A percentile compares a stretch with the other conserved stretches of the same genome.
phyloP scores from a whole-genome alignment of 441 rosid species.

The Cnidoscolus chayamansa region DNA sequence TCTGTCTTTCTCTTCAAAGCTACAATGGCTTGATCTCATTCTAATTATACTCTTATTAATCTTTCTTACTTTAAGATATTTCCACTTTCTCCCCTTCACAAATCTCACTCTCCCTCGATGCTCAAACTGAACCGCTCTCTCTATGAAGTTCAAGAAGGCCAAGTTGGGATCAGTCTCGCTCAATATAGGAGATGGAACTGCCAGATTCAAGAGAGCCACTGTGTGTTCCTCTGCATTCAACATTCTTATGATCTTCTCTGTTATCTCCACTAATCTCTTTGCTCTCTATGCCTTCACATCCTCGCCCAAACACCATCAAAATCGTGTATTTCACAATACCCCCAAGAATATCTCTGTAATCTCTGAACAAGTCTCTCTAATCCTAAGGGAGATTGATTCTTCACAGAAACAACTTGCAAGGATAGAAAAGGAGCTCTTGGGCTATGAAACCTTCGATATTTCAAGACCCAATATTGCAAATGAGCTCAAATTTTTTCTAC shows the following conservation, averaged over 20 bases:
- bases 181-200: slow-evolving; percentile 84
- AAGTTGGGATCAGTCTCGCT: slow-evolving; percentile 79
- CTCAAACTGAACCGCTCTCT: neutral
- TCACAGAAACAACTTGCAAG: slow-evolving; percentile 82
- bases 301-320: slow-evolving; percentile 35
- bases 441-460: slow-evolving; percentile 70
- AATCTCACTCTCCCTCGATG: slow-evolving; percentile 15
- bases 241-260: slow-evolving; percentile 89
- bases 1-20: neutral
- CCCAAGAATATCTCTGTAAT: slow-evolving; percentile 68
- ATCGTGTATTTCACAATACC: slow-evolving; percentile 28
- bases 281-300: slow-evolving; percentile 88
- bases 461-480: slow-evolving; percentile 76
- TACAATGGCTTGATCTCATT: too few relatives aligned
- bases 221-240: slow-evolving; percentile 77
- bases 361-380: slow-evolving; percentile 80
- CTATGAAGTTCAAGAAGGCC: neutral
- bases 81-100: slow-evolving; percentile 19
- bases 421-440: slow-evolving; percentile 85
- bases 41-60: neutral
- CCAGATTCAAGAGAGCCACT: slow-evolving; percentile 70
- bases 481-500: slow-evolving; percentile 79
- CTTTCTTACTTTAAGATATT: neutral
- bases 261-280: slow-evolving; percentile 78
- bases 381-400: slow-evolving; percentile 75